Evolutionary conservation across 148 eudicot genomes (phyloP), one percentile per base, ranked within the genome.

Genomic region (Suaeda aralocaspica): DNA sequence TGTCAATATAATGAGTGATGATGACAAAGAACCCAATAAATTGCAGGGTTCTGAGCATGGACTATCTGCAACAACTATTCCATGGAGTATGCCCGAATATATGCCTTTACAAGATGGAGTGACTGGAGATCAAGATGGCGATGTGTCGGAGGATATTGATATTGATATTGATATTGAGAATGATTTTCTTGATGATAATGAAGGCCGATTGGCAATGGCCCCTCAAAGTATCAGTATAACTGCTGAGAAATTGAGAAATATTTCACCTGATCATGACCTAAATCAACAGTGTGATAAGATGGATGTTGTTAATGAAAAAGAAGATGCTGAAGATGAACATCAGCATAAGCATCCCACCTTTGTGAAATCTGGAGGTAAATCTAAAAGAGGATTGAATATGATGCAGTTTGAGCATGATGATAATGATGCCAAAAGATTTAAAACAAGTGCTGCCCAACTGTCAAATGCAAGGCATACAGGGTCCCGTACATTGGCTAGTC

Each of bases 1-100:
- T 67, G 85, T 94, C 33, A 90, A 94, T 78, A 94, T 94, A 60
- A 84, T 91, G 79, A 83, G 91, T 68, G 96, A 89, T 72, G 92
- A 84, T 72, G 96, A 91, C 50, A 88, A 86, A 74, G 91, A 89
- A 78, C 72, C 77, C 46, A 84, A 78, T 66, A 82, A 83, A 21
- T 36, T 78, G 45, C 84, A 65, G 64, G 81, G 72, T 68, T 51
- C 77, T 76, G 86, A 72, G 67, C 80, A 79, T 41, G 81, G 75
- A 48, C 39, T 78, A 16, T 70, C 80, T 29, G 41, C 63, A 42
- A 75, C 82, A 49, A 82, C 81, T 45, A 16, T 61, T 63, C 78
- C 77, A n/a, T 83, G 82, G 83, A 74, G 77, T 74, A 60, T 68
- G 66, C 68, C 80, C 72, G 88, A 85, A 71, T 64, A 59, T 59